These are phyloP conservation scores for Saccharomyces hybrid DNA, from an alignment of 1,139 yeast species.

Conservation along the genomic window DNA sequence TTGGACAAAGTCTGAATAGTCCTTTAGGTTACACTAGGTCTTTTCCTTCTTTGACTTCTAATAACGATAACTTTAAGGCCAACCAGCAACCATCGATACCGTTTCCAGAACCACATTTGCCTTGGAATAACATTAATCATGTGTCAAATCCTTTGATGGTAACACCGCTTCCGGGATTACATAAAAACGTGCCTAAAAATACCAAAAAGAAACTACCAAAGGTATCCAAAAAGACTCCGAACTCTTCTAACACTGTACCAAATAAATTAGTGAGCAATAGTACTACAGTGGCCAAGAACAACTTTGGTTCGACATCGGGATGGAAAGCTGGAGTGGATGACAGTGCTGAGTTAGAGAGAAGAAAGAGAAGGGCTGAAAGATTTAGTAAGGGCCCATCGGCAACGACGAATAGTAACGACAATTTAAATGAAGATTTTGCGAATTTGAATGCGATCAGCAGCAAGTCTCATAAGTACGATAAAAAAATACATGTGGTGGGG, in stretches of 20 bases:
- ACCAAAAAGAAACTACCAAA: not conserved
- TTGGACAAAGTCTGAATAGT: not conserved
- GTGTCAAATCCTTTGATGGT: not conserved
- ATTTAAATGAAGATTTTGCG: conserved; percentile 21
- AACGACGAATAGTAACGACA: conserved; percentile 6
- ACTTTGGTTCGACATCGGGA: not conserved
- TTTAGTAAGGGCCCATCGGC: conserved; percentile 13
- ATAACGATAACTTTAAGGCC: not conserved
- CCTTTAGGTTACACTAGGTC: not conserved
- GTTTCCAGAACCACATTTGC: not conserved
- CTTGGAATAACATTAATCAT: not conserved
- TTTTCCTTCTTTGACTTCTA: not conserved
- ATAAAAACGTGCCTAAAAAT: not conserved
- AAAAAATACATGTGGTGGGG: conserved; percentile 49
- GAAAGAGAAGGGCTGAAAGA: conserved; percentile 27
- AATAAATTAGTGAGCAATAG: not conserved
- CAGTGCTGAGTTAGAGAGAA: conserved; percentile 16
- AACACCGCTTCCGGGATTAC: not conserved
- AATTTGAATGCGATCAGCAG: conserved; percentile 30
- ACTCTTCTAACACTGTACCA: not conserved
- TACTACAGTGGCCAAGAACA: not conserved
- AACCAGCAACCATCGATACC: not conserved
- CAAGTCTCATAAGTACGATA: conserved; percentile 28
- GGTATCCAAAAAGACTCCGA: not conserved
- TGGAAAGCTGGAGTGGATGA: not conserved